Evolutionary conservation across 2,329 filamentous ascomycete species (phyloP).

Genomic region (Fusarium tupiense): DNA sequence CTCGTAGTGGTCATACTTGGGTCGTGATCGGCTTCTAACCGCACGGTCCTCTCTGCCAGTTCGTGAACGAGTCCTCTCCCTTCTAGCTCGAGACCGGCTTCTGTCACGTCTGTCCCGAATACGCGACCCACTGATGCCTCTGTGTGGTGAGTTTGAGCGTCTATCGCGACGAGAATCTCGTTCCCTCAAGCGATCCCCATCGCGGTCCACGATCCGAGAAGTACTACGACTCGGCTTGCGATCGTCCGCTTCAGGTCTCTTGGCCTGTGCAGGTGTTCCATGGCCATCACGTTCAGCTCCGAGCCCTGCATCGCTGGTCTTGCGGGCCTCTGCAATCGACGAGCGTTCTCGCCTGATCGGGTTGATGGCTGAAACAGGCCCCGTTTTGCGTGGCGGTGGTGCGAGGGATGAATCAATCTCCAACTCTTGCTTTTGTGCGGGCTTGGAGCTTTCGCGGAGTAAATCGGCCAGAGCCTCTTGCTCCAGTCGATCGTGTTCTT

Average conservation of each 20-base stretch:
- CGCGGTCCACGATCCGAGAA: slow-evolving; percentile 44
- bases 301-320: slow-evolving; percentile 44
- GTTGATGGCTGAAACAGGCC: slow-evolving; percentile 67
- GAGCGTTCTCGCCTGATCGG: slow-evolving; percentile 61
- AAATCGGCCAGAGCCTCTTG: slow-evolving; percentile 67
- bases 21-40: slow-evolving; percentile 49
- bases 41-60: slow-evolving; percentile 46
- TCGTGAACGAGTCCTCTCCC: slow-evolving; percentile 55
- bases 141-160: slow-evolving; percentile 52
- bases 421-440: slow-evolving; percentile 60
- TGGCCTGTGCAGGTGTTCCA: slow-evolving; percentile 44
- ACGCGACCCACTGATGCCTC: slow-evolving; percentile 49
- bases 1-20: slow-evolving; percentile 47
- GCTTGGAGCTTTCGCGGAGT: slow-evolving; percentile 66
- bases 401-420: slow-evolving; percentile 66
- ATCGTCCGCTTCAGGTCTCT: slow-evolving; percentile 43
- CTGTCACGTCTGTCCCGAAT: slow-evolving; percentile 48
- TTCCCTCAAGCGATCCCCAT: slow-evolving; percentile 41
- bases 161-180: slow-evolving; percentile 47
- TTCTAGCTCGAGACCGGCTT: slow-evolving; percentile 49
- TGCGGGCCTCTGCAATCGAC: slow-evolving; percentile 55
- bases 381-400: slow-evolving; percentile 63
- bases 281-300: slow-evolving; percentile 51
- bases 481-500: slow-evolving; percentile 67
- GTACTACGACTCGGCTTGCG: slow-evolving; percentile 47